These are phyloP conservation scores for Escallonia herrerae DNA, from an alignment of 129 eudicot genomes.

Conservation along the genomic window DNA sequence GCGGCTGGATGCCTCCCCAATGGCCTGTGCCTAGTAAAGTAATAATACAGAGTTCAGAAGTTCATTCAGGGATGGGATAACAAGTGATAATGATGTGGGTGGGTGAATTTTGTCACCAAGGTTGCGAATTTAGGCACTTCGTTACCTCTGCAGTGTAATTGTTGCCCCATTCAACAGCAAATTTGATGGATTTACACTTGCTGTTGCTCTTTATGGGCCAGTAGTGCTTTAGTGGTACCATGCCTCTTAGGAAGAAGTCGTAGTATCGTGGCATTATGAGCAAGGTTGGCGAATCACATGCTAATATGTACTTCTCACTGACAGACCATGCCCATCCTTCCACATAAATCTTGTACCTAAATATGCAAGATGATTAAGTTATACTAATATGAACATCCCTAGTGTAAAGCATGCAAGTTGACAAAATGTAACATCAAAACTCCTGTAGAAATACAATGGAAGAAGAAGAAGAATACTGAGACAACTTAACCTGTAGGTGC, in stretches of 20 bases:
- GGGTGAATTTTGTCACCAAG: too few relatives aligned
- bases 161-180: conserved; percentile 88
- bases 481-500: conserved; percentile 61
- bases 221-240: conserved; percentile 65
- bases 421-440: too few relatives aligned
- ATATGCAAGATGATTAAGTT: too few relatives aligned
- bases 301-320: conserved; percentile 77
- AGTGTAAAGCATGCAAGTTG: too few relatives aligned
- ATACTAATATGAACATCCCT: too few relatives aligned
- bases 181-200: conserved; percentile 74
- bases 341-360: conserved; percentile 72
- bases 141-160: conserved; percentile 71
- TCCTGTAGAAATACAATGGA: too few relatives aligned
- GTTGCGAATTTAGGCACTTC: too few relatives aligned
- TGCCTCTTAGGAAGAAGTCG: conserved; percentile 71
- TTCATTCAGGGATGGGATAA: too few relatives aligned
- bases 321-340: conserved; percentile 99
- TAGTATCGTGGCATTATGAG: conserved; percentile 46
- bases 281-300: conserved; percentile 71
- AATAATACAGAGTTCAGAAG: too few relatives aligned
- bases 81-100: too few relatives aligned
- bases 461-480: not conserved
- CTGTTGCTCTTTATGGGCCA: conserved; percentile 69
- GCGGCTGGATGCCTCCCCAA: conserved; percentile 56
- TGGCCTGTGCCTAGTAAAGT: conserved; percentile 41